Base-by-base conservation (phyloP, 2,329 filamentous ascomycete species). In the Sclerotinia subarctica region DNA sequence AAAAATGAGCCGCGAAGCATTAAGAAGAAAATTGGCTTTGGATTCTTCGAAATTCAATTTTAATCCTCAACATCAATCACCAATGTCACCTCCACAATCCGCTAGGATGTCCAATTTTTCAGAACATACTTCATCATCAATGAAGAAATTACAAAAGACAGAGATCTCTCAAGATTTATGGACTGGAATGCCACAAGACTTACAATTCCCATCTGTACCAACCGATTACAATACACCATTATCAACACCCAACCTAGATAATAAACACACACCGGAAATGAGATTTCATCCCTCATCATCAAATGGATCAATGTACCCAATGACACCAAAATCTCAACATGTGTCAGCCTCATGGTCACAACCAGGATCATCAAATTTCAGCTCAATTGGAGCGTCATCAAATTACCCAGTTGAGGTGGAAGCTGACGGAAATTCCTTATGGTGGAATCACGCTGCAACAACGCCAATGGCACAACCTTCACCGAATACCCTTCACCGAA, bases 21-120 rank as follows among this genome's bases (percentile, higher is more conserved):
- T 80, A 76, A 79, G 81, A 51, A 81, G 84, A 71, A 82, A 84
- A 69, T 79, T 86, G 56, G 81, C 85, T 68, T 59, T 69, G 13
- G 71, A 74, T 51, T 63, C 70, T 24, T 44, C 72, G 7, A 82
- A 82, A 69, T 85, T 85, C 74, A 80, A 80, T 69, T 76, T 86
- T 54, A 81, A 82, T 17, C 59, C 76, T 80, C 70, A 78, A 82
- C 21, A 76, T 80, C 70, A 78, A 82, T 19, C 77, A 81, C 67
- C 78, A 80, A 67, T 74, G 19, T 82, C 82, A 29, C 80, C 82
- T 53, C 81, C 81, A 58, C 78, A 79, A 68, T 81, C 82, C 53
- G 79, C 79, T 67, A 80, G 79, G 64, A 76, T 79, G 5, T 73
- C 78, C 35, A 69, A 69, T 62, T 60, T 57, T 1, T 69, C 71